A percentile compares a stretch with the other conserved stretches of the same genome.
These are phyloP conservation scores for Populus hybrid DNA, from an alignment of 441 rosid species.

Conservation along the genomic window DNA sequence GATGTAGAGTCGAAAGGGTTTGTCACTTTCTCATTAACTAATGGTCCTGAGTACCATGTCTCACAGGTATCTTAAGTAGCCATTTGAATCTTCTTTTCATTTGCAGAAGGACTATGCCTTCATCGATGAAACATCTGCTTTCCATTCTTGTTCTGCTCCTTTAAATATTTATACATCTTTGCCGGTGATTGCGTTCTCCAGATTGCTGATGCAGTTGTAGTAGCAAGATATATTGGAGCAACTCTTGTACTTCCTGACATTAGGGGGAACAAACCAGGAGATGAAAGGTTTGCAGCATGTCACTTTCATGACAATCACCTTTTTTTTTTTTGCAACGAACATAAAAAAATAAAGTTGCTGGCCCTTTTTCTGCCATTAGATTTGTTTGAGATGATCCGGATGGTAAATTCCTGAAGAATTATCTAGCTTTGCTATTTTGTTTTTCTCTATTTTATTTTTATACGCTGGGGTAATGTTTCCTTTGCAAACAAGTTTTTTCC, in stretches of 20 bases:
- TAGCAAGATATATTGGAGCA: conserved; percentile 71
- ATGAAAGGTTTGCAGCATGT: conserved; percentile 56
- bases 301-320: not conserved
- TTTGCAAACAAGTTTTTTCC: no score
- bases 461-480: no score
- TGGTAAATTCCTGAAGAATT: conserved; percentile 4
- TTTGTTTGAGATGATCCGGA: not conserved
- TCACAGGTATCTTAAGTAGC: conserved; percentile 63
- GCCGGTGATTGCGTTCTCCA: conserved; percentile 34
- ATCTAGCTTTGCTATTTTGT: not conserved
- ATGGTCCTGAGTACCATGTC: conserved; percentile 95
- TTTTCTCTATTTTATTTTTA: not conserved
- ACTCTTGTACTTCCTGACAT: conserved; percentile 89
- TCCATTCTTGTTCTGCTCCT: not conserved
- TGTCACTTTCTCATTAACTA: conserved; percentile 81
- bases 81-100: not conserved
- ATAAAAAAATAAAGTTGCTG: not conserved
- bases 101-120: not conserved
- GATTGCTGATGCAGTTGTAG: conserved; percentile 90
- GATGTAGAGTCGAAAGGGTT: conserved; percentile 60
- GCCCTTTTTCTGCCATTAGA: not conserved
- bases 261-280: conserved; percentile 90
- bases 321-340: not conserved
- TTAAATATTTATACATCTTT: not conserved
- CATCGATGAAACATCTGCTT: not conserved